Percentiles rank a stretch among this genome's conserved stretches.
Conservation (phyloP, 2,329 filamentous ascomycete genomes). For the Paecilomyces formosus region DNA sequence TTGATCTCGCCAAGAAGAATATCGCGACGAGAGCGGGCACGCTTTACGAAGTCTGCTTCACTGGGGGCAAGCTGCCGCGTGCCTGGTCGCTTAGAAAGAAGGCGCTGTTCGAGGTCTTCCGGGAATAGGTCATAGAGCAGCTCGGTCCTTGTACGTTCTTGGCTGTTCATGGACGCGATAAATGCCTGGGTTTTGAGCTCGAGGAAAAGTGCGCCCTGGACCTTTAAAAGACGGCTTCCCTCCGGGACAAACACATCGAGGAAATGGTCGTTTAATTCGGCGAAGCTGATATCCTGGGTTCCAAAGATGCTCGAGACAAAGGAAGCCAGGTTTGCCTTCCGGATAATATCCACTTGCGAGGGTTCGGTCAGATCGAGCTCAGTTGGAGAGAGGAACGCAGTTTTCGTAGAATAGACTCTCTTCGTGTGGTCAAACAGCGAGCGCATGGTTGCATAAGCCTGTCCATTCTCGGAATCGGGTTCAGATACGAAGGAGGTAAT, state of each 20-base stretch:
- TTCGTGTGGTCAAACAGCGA: constrained; percentile 58
- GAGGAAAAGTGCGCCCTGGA: constrained; percentile 53
- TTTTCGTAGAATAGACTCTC: constrained; percentile 50
- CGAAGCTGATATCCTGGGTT: constrained; percentile 58
- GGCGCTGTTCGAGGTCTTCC: constrained; percentile 45
- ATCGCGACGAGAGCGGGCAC: constrained; percentile 47
- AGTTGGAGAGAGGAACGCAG: constrained; percentile 49
- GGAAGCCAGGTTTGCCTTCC: constrained; percentile 58
- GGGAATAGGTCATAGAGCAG: constrained; percentile 56
- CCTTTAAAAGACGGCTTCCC: constrained; percentile 50
- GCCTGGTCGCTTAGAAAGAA: constrained; percentile 49
- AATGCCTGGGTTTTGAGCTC: constrained; percentile 63
- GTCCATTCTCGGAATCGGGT: constrained; percentile 48
- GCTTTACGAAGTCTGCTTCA: constrained; percentile 54
- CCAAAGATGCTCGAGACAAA: constrained; percentile 58
- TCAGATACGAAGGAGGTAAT: constrained; percentile 51
- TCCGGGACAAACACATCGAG: constrained; percentile 57
- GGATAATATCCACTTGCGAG: constrained; percentile 51
- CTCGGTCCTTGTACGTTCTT: constrained; percentile 48
- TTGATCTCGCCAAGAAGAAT: constrained; percentile 50
- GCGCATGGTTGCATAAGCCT: constrained; percentile 56
- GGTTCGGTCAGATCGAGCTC: constrained; percentile 45
- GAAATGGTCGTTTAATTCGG: constrained; percentile 56
- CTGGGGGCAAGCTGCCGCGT: constrained; percentile 48
- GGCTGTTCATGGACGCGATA: constrained; percentile 53